Conservation (phyloP, 805 yeast genomes). For the Ogataea pilisensis region DNA sequence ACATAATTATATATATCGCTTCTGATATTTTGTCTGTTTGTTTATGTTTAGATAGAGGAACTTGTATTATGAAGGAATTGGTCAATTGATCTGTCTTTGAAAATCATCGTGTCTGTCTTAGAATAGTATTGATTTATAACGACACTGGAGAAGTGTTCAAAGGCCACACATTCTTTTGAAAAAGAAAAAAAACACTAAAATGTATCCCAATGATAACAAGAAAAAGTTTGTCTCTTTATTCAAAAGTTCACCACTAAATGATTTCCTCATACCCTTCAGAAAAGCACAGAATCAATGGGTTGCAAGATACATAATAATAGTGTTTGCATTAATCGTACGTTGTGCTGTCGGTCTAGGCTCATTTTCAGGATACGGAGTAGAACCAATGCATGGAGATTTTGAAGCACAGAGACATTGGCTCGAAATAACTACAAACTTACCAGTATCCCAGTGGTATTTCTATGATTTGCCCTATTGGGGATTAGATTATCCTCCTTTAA, state of each 20-base stretch:
- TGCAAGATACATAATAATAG: slow-evolving; percentile 69
- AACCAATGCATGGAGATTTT: slow-evolving; percentile 91
- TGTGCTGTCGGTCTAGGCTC: slow-evolving; percentile 87
- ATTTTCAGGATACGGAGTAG: slow-evolving; percentile 65
- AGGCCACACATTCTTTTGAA: no score
- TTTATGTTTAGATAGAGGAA: no score
- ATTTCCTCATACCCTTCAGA: slow-evolving; percentile 72
- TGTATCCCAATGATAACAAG: not conserved
- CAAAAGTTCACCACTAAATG: slow-evolving; percentile 63
- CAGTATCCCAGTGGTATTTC: slow-evolving; percentile 78
- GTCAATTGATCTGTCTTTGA: no score
- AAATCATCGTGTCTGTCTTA: no score
- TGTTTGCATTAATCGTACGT: slow-evolving; percentile 71
- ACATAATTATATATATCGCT: no score
- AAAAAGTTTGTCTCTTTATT: slow-evolving; percentile 30
- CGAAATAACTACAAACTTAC: slow-evolving; percentile 79
- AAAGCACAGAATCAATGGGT: slow-evolving; percentile 89
- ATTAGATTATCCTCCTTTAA: slow-evolving; percentile 92
- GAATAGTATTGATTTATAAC: no score
- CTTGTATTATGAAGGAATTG: no score
- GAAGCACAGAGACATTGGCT: slow-evolving; percentile 99
- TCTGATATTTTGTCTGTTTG: no score
- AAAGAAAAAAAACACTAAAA: no score
- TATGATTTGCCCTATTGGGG: slow-evolving; percentile 95
- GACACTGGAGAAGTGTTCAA: no score